Percentiles rank a stretch among this genome's conserved stretches.
phyloP scores from a whole-genome alignment of 305 asterid species.

The Ajuga reptans region DNA sequence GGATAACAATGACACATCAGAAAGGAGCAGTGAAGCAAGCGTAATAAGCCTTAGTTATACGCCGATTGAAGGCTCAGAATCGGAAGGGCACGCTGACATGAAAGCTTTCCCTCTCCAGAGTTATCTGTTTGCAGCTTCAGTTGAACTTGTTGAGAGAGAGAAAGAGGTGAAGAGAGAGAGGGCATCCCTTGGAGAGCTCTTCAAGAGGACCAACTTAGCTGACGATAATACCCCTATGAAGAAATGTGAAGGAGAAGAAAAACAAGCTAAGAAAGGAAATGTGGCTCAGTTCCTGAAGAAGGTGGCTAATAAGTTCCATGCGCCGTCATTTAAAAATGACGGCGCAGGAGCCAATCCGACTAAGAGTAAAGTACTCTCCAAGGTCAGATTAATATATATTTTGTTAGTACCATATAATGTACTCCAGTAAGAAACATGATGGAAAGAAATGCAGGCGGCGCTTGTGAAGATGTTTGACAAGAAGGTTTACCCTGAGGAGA shows the following conservation, averaged over 20 bases:
- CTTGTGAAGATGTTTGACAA: conserved; percentile 30
- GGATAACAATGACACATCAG: conserved; percentile 28
- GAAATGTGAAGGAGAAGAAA: conserved; percentile 22
- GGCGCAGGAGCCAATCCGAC: conserved; percentile 24
- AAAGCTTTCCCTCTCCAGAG: conserved; percentile 46
- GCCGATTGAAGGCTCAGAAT: conserved; percentile 31
- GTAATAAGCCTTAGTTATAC: conserved; percentile 32
- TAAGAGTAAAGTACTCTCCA: conserved; percentile 43
- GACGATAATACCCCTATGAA: conserved; percentile 17
- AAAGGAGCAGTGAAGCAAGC: conserved; percentile 50
- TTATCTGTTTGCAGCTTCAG: conserved; percentile 48
- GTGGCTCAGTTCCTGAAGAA: conserved; percentile 39
- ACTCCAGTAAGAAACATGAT: too few species aligned
- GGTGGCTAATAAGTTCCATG: conserved; percentile 37
- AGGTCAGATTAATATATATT: conserved; percentile 41
- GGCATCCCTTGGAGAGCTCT: conserved; percentile 41
- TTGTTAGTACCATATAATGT: too few species aligned
- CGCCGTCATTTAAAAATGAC: conserved; percentile 24
- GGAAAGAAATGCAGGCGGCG: conserved; percentile 10
- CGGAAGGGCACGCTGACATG: conserved; percentile 28
- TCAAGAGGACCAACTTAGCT: conserved; percentile 25
- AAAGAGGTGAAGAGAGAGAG: conserved; percentile 32
- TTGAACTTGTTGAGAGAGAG: conserved; percentile 26
- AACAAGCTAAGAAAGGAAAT: conserved; percentile 22
- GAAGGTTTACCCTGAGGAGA: conserved; percentile 41